Conservation (phyloP, 2,329 filamentous ascomycete genomes). For the Fusarium staphyleae region DNA sequence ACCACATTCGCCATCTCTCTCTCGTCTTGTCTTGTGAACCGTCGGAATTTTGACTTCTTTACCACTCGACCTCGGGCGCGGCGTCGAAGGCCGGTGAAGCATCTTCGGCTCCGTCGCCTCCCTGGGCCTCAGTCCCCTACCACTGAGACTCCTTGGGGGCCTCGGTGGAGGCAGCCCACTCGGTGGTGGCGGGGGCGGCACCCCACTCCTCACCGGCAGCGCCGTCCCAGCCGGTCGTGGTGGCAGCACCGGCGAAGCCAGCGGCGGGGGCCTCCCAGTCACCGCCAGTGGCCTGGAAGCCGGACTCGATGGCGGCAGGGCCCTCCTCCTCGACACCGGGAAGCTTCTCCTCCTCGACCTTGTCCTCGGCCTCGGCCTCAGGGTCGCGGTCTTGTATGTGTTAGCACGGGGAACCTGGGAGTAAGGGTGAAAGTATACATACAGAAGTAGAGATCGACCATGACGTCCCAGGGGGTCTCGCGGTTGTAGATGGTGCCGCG, state of each 20-base stretch:
- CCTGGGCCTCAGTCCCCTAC: slow-evolving; percentile 49
- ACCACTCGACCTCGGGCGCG: slow-evolving; percentile 20
- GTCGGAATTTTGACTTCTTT: slow-evolving; percentile 29
- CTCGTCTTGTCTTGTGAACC: slow-evolving; percentile 10
- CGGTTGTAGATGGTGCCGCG: slow-evolving; percentile 95
- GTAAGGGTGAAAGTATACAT: slow-evolving; percentile 47
- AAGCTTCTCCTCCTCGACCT: slow-evolving; percentile 91
- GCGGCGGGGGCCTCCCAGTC: slow-evolving; percentile 88
- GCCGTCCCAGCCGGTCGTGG: slow-evolving; percentile 62
- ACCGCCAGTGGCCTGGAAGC: slow-evolving; percentile 69
- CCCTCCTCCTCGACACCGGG: slow-evolving; percentile 86
- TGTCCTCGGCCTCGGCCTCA: slow-evolving; percentile 99
- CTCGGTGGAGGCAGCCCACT: slow-evolving; percentile 71
- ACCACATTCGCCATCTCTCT: slow-evolving; percentile 35
- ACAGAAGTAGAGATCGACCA: slow-evolving; percentile 99
- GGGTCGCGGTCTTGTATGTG: slow-evolving; percentile 83
- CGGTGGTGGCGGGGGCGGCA: slow-evolving; percentile 67
- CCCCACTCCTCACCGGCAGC: slow-evolving; percentile 69
- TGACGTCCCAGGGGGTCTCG: slow-evolving; percentile 98
- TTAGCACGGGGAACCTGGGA: slow-evolving; percentile 19
- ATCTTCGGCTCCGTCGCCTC: slow-evolving; percentile 8
- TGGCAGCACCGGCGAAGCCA: slow-evolving; percentile 69
- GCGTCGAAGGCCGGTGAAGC: background rate
- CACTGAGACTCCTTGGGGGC: slow-evolving; percentile 64
- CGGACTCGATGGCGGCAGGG: slow-evolving; percentile 77